Evolutionary conservation across 352 stramenopile species (phyloP).

Genomic region (Phytophthora cactorum): DNA sequence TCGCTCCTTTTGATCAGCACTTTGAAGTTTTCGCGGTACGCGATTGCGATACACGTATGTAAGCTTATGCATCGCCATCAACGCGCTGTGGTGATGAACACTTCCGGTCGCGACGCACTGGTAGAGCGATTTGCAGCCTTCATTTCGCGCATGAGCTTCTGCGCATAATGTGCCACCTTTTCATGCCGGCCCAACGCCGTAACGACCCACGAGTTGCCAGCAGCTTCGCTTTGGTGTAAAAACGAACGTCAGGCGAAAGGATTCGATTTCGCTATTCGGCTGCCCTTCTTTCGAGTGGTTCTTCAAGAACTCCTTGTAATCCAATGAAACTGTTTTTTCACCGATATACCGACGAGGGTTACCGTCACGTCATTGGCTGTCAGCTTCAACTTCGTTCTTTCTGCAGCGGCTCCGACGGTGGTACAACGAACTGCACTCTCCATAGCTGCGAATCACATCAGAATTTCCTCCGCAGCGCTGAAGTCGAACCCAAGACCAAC

Average conservation of each 20-base stretch:
- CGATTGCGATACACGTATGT: slow-evolving; percentile 8
- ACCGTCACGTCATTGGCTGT: slow-evolving; percentile 30
- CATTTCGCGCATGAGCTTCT: too few species aligned
- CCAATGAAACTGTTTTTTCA: neutral
- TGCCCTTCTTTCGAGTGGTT: too few species aligned
- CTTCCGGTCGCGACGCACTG: neutral
- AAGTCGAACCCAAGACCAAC: neutral
- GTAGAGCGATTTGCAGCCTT: neutral
- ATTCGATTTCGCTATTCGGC: too few species aligned
- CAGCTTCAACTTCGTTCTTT: slow-evolving; percentile 29
- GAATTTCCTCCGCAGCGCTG: slow-evolving; percentile 8
- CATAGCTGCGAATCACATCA: slow-evolving; percentile 12
- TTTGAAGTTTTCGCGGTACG: slow-evolving; percentile 8
- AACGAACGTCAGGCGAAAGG: neutral
- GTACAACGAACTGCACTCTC: neutral
- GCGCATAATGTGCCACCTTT: too few species aligned
- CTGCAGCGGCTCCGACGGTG: neutral
- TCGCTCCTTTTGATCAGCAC: slow-evolving; percentile 5
- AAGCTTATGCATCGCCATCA: slow-evolving; percentile 11
- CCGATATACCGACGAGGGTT: slow-evolving; percentile 16
- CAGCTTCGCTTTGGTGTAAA: neutral
- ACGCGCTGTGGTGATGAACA: neutral
- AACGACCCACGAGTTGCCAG: too few species aligned
- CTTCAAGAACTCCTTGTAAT: neutral
- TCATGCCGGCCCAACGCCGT: too few species aligned